Evolutionary conservation across 768 basidiomycete genomes (phyloP).

Genomic region (Candolleomyces eurysporus): DNA sequence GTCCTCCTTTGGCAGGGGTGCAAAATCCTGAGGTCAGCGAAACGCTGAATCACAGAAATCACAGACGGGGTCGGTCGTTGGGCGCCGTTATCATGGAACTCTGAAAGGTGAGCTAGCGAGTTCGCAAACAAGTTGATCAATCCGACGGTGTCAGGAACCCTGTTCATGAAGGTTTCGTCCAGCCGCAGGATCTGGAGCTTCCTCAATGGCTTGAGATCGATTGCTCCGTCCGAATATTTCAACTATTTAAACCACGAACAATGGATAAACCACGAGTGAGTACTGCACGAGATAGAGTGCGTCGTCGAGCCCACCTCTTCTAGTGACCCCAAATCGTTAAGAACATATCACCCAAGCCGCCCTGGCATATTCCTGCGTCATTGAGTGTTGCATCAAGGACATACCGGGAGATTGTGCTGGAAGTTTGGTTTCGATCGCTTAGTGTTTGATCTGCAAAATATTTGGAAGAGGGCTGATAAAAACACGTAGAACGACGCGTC

Average conservation of each 20-base stretch:
- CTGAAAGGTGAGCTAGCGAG: not conserved
- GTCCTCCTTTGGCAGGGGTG: not conserved
- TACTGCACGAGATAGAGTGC: not conserved
- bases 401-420: slow-evolving; percentile 6
- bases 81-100: not conserved
- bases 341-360: not conserved
- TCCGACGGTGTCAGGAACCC: not conserved
- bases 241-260: not conserved
- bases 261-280: not conserved
- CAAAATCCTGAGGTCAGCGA: not conserved
- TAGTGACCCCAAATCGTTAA: not conserved
- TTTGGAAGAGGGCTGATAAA: not conserved
- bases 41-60: not conserved
- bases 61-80: not conserved
- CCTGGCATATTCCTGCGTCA: not conserved
- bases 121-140: not conserved
- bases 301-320: slow-evolving; percentile 1
- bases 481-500: too few relatives aligned
- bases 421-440: slow-evolving; percentile 6
- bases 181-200: not conserved
- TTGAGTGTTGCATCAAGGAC: slow-evolving; percentile 4
- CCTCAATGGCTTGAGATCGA: not conserved
- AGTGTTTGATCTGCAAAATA: slow-evolving; percentile 2
- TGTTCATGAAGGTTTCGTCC: not conserved
- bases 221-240: not conserved